Evolutionary conservation across 345 rosid genomes (phyloP), one percentile per base, ranked within the genome.

Genomic region (Anacardium occidentale): DNA sequence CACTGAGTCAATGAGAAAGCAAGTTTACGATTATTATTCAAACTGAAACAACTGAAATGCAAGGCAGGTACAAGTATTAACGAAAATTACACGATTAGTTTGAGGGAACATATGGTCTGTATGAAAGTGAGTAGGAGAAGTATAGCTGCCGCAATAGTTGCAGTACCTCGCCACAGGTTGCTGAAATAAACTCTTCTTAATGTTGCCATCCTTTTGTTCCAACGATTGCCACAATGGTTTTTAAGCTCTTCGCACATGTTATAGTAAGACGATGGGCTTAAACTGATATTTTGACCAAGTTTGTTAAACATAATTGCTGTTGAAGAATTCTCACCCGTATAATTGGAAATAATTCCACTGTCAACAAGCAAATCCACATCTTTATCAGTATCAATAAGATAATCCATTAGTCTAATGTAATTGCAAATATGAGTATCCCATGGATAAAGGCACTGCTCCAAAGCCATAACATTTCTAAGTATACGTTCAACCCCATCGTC

Each of bases 341-440:
- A 14, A n/a, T 58, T 66, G 12, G 59, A 44, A 32, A 74, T 59
- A 7, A 66, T 58, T 11, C 69, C 62, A 29, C 47, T 60, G 10
- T 48, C 77, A 24, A 59, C 66, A 20, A 66, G 77, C 71, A 74
- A 22, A 32, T 50, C 59, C 59, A 74, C 77, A 44, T 74, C 72
- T 32, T 74, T 61, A 3, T 45, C 66, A 25, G 34, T 66, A 7
- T 66, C 54, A 10, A 66, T 66, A 32, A 66, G 70, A 15, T 15
- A n/a, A 32, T 51, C 65, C 64, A 14, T 54, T 10, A 57, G 58
- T 10, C 18, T 5, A 20, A 74, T 11, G 60, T 47, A 66, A 32
- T 32, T 51, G 71, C 77, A 65, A 6, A 66, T 57, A 22, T 32
- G 37, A 45, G 72, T 59, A 10, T 66, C 60, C 2, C 21, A 15